These are phyloP conservation scores for Solanum ossicruentum DNA, from an alignment of 257 asterid species.

Conservation along the genomic window DNA sequence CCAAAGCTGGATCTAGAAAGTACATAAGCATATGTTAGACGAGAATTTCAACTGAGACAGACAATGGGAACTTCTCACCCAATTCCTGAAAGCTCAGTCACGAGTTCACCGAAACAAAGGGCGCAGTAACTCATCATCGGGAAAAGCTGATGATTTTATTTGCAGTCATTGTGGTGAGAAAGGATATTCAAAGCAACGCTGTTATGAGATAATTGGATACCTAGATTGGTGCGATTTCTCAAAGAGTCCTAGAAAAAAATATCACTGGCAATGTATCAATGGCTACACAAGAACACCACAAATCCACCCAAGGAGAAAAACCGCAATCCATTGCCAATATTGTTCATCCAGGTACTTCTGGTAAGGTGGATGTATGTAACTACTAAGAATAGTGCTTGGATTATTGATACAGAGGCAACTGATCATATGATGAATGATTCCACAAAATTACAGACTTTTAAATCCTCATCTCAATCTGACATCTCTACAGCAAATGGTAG, in stretches of 20 bases:
- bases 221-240: rapidly evolving
- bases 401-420: background rate
- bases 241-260: background rate
- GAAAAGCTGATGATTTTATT: background rate
- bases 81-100: no score
- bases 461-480: background rate
- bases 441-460: background rate
- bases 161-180: background rate
- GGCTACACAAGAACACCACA: background rate
- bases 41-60: background rate
- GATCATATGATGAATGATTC: no score
- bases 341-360: background rate
- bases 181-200: background rate
- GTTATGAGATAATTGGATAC: background rate
- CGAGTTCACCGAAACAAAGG: background rate
- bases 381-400: background rate
- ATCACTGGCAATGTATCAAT: background rate
- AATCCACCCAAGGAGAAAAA: background rate
- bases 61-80: background rate
- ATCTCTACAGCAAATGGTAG: background rate
- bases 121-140: background rate
- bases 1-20: background rate
- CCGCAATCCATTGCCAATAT: background rate
- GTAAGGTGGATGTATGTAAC: background rate
- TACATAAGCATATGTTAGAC: background rate